Evolutionary conservation across 1,139 yeast genomes (phyloP).

Genomic region (Entelexis sorbosivorans): DNA sequence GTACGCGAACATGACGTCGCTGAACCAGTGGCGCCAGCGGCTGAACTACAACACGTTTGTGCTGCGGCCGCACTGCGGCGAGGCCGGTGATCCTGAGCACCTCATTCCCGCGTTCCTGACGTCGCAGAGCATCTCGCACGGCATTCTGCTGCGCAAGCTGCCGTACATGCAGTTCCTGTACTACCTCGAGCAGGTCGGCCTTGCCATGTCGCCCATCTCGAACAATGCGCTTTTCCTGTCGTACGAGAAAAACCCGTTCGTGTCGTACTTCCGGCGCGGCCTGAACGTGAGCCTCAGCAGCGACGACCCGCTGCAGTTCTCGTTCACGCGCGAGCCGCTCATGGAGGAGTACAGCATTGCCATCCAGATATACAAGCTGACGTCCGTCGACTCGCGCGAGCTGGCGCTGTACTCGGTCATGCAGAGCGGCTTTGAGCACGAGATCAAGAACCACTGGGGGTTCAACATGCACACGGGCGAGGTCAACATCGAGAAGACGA

Average conservation of each 20-base stretch:
- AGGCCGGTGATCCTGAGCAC: constrained; percentile 98
- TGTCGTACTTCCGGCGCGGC: constrained; percentile 80
- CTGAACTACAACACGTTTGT: constrained; percentile 80
- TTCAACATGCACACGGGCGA: constrained; percentile 61
- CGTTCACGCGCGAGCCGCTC: constrained; percentile 94
- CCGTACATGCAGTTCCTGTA: constrained; percentile 90
- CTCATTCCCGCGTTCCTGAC: constrained; percentile 80
- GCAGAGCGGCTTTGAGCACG: constrained; percentile 86
- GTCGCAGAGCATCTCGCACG: constrained; percentile 90
- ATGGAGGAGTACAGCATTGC: constrained; percentile 97
- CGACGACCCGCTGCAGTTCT: constrained; percentile 89
- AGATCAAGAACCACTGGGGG: constrained; percentile 89
- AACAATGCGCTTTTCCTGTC: constrained; percentile 92
- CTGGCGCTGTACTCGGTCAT: constrained; percentile 69
- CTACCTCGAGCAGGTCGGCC: constrained; percentile 86
- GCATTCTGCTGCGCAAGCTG: constrained; percentile 79
- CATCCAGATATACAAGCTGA: constrained; percentile 87
- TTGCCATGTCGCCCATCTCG: constrained; percentile 98
- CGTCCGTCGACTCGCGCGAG: constrained; percentile 95
- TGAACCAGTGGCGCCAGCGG: constrained; percentile 68
- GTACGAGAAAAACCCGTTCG: constrained; percentile 89
- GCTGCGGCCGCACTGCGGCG: constrained; percentile 95
- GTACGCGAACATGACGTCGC: constrained; percentile 71
- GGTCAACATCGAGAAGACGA: constrained; percentile 74
- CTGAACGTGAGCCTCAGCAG: constrained; percentile 84